Evolutionary conservation across 768 basidiomycete species (phyloP), one percentile per base, ranked within the genome.

Genomic region (Termitomyces bulborhizus): DNA sequence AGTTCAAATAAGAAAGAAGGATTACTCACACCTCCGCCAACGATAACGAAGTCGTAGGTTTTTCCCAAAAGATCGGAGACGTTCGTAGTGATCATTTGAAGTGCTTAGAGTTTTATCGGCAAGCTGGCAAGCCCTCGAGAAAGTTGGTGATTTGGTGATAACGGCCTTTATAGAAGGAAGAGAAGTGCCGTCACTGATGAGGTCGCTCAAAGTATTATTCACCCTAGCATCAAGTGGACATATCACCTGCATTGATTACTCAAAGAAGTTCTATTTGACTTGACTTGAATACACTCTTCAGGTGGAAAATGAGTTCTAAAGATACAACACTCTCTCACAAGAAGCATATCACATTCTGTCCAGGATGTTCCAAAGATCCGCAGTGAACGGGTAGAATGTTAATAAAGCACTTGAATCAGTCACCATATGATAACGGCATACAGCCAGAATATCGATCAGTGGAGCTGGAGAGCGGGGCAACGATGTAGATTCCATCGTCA

Each of bases 41-140:
- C 59, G 27, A 71, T 60, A 18, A 71, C 56, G 51, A 65, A 70
- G 60, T 72, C 68, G 40, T 69, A 71, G n/a, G 54, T 49, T 44
- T 66, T 61, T 49, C 58, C 50, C 21, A 59, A 41, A 40, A 66
- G 54, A 21, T 67, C 55, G 24, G 42, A 42, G 18, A 32, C 16
- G n/a, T 53, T 55, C 2, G 56, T 39, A 21, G 56, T 57, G 6
- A 57, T 55, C 58, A 62, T 55, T 34, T 34, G 6, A 15, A 7
- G 13, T 46, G 18, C 32, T 34, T 18, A 18, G 21, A 24, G 13
- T 21, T 21, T 34, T 34, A 8, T 26, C 21, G 5, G 15, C 7
- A 15, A 37, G 21, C 21, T 37, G 47, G 13, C 13, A 6, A 13
- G 32, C 36, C 21, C 21, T 36, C 5, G 32, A 36, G 21, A 48